These are phyloP conservation scores for Penicillium parvum DNA, from an alignment of 495 filamentous ascomycete genomes.

Conservation along the genomic window DNA sequence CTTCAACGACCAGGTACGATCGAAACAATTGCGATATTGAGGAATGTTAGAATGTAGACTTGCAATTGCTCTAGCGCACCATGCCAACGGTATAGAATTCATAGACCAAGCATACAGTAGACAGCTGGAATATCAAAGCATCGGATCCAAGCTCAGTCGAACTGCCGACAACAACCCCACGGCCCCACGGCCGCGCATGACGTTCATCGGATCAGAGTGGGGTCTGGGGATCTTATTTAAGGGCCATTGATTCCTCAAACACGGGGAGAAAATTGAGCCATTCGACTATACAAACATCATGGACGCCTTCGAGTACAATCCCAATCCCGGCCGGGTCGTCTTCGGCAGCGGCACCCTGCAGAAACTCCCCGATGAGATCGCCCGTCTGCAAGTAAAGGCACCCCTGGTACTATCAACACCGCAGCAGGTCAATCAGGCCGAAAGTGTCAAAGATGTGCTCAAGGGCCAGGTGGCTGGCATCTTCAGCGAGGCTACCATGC, in stretches of 20 bases:
- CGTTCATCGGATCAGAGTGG: constrained; percentile 21
- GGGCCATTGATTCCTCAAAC: constrained; percentile 10
- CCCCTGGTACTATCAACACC: constrained; percentile 59
- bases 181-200: constrained; percentile 30
- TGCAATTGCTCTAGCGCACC: no score
- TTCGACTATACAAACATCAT: constrained; percentile 14
- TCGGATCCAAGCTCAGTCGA: constrained; percentile 15
- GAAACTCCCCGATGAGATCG: constrained; percentile 56
- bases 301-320: constrained; percentile 60
- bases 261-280: not conserved
- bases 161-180: constrained; percentile 25
- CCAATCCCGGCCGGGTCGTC: constrained; percentile 55
- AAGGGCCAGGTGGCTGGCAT: constrained; percentile 50
- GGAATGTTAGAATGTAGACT: no score
- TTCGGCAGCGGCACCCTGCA: constrained; percentile 60
- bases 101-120: no score
- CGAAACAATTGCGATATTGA: not conserved
- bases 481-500: constrained; percentile 63
- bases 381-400: constrained; percentile 48
- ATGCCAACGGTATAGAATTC: no score
- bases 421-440: constrained; percentile 50
- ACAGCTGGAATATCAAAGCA: not conserved
- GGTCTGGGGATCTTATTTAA: constrained; percentile 32
- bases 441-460: constrained; percentile 45
- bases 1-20: not conserved